phyloP scores from a whole-genome alignment of 805 yeast genomes.

The Yarrowia sp. region DNA sequence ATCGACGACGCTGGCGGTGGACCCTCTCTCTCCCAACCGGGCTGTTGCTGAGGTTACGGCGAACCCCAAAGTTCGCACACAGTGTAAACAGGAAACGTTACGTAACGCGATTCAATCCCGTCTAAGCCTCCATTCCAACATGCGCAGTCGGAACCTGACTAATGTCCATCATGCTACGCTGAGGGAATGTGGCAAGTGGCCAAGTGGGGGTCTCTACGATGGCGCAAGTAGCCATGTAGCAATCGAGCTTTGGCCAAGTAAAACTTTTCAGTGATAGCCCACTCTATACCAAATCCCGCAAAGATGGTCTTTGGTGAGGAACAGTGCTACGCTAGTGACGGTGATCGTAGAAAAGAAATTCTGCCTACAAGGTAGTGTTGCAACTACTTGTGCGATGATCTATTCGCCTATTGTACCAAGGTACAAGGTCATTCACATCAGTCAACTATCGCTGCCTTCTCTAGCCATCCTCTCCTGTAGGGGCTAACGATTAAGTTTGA shows the following conservation, averaged over 20 bases:
- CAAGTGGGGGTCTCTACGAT: too few species aligned
- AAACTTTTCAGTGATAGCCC: slow-evolving; percentile 1
- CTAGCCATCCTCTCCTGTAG: too few species aligned
- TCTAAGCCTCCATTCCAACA: slow-evolving; percentile 25
- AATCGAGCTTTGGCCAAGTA: not conserved
- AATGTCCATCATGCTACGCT: not conserved
- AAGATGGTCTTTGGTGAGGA: not conserved
- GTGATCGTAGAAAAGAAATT: too few species aligned
- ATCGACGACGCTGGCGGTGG: too few species aligned
- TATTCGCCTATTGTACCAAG: too few species aligned
- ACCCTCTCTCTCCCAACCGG: too few species aligned
- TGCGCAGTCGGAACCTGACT: not conserved
- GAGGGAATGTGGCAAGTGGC: not conserved
- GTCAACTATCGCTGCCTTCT: too few species aligned
- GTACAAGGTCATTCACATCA: too few species aligned
- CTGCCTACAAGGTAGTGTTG: too few species aligned
- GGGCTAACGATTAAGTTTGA: too few species aligned
- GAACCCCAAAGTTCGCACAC: not conserved
- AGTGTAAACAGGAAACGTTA: slow-evolving; percentile 13
- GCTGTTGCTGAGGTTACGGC: not conserved
- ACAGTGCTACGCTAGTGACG: too few species aligned
- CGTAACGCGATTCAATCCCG: slow-evolving; percentile 12
- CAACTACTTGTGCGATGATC: too few species aligned
- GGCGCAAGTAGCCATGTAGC: not conserved
- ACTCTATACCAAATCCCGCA: not conserved